Base-by-base conservation (phyloP, 805 yeast species). In the Candida saitoana region DNA sequence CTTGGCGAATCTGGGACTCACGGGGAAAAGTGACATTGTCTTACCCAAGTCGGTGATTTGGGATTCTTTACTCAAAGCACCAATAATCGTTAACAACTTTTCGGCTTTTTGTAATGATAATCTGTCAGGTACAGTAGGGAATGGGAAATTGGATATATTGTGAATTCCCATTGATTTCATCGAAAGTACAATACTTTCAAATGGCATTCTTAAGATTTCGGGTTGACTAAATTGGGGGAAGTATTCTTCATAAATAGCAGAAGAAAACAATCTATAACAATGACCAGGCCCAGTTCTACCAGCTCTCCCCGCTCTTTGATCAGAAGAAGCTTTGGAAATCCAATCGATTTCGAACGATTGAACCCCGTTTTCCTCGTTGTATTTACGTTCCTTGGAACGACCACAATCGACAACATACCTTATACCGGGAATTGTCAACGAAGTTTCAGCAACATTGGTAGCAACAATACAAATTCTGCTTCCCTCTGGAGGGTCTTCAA, bases 251-350 rank as follows among this genome's bases (percentile, higher is more conserved):
- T 72, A 93, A 5, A 95, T 85, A 2, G 99, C 99, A 12, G 98
- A 90, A 0, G 98, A 91, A 55, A 74, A 93, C 11, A 93, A 62
- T 46, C 99, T 71, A 60, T 93, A 93, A 60, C 96, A 87, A 56
- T 93, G 98, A 44, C 99, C 99, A 0, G 99, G 97, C 0, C 98
- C 99, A 0, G 96, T 90, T 74, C 98, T 83, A 59, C 97, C 98
- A 39, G 98, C 98, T 71, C 98, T 82, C 57, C 98, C 98, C 15
- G 95, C 68, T 67, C 99, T 77, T 69, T 93, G 99, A 50, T 80
- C 93, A 0, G 98, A 91, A 45, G 96, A 84, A 1, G 99, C 99
- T 54, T 93, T 89, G 36, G 96, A 84, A 3, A 90, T 73, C 97
- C 97, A 93, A 42, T 79, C 84, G 38, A 93, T 74, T 55, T 87